Evolutionary conservation across 2,329 filamentous ascomycete genomes (phyloP), one percentile per base, ranked within the genome.

Genomic region (Scedosporium apiospermum): DNA sequence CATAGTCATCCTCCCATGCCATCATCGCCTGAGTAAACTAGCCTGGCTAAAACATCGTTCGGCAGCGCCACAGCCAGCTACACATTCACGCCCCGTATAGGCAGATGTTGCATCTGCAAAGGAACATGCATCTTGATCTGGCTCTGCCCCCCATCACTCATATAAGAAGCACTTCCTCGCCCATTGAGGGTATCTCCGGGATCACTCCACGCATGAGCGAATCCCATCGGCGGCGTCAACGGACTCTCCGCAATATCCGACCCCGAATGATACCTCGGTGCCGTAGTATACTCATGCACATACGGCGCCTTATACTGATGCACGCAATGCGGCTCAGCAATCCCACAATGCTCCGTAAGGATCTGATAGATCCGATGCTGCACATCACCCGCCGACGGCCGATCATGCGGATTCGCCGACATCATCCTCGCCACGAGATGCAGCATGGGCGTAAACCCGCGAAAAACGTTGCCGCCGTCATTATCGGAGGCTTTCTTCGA

Each of bases 391-490:
- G 82, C 82, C 0, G 76, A 74, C 2, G 82, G 83, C n/a, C 84
- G 75, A 58, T 83, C 80, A 27, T 75, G 73, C 0, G 83, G 81
- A 57, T 79, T 74, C 5, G 73, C 73, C 16, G 80, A 76, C 34
- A 86, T 71, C 83, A 86, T 86, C n/a, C 74, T 73, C 49, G 78
- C 75, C 1, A 82, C 77, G 7, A 86, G 72, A 64, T 78, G 77
- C 51, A 86, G 73, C 70, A 85, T 75, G 0, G 81, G 81, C 2
- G 74, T 75, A 9, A 86, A 73, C 26, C 82, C 82, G 21, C 74
- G 72, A 63, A 84, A 82, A 3, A 82, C 69, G 41, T 74, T 71
- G 53, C 78, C 80, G 57, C 77, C 74, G 23, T 76, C 74, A 42
- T 68, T 69, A 30, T 69, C 69, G 2, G 71, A 69, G 4, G 69